phyloP scores from a whole-genome alignment of 179 eudicot genomes.

The Spergularia azorica region DNA sequence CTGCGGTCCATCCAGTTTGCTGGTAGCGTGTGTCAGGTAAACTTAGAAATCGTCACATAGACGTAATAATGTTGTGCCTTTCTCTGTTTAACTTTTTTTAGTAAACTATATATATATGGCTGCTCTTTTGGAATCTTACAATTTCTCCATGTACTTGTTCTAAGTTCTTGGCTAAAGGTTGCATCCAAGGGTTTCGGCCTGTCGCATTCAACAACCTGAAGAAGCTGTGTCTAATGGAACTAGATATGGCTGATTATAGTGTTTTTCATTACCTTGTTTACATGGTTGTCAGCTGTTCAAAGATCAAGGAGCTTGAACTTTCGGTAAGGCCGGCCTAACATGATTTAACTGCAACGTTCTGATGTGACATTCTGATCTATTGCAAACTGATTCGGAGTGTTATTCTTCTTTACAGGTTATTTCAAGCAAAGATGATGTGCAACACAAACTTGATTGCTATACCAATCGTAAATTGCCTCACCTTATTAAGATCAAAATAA shows the following conservation, averaged over 20 bases:
- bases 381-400: no score
- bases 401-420: background rate
- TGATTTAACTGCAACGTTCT: no score
- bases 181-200: background rate
- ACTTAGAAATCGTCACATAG: background rate
- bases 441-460: background rate
- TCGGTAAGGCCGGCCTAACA: background rate
- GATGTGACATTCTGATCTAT: no score
- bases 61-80: background rate
- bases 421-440: background rate
- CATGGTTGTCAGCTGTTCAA: background rate
- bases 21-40: background rate
- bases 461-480: background rate
- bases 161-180: slow-evolving; percentile 4
- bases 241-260: background rate
- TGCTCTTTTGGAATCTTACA: background rate
- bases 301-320: background rate
- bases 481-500: background rate
- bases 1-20: background rate
- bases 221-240: background rate
- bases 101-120: no score
- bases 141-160: background rate
- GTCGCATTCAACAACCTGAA: background rate
- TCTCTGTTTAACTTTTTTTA: background rate
- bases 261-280: background rate